Conservation (phyloP, 257 asterid genomes). For the Perilla frutescens region DNA sequence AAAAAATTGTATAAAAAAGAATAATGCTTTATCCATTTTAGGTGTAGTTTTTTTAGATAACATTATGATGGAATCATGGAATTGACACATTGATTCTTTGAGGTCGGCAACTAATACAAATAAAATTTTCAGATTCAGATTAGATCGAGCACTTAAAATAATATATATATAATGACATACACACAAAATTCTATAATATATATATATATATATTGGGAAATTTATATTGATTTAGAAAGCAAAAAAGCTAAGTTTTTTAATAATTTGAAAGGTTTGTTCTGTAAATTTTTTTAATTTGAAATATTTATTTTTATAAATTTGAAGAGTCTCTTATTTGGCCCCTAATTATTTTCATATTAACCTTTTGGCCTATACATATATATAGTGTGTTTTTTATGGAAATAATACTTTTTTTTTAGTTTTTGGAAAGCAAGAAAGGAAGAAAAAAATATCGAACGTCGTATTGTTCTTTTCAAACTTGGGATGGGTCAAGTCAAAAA, state of each 20-base stretch:
- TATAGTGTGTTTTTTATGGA: neutral
- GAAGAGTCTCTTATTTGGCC: neutral
- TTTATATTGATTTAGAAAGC: no score
- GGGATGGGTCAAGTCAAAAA: neutral
- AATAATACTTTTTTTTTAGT: no score
- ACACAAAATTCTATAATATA: no score
- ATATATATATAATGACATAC: no score
- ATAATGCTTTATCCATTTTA: slow-evolving; percentile 22
- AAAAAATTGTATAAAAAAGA: no score
- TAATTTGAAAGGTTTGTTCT: no score
- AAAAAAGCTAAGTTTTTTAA: no score
- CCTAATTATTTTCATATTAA: neutral
- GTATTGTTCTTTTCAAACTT: neutral
- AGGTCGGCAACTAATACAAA: neutral
- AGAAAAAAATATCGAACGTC: neutral
- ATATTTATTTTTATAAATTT: no score
- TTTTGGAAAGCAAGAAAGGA: neutral
- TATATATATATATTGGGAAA: no score
- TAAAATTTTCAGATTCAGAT: neutral
- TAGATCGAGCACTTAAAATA: no score
- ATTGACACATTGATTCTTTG: neutral
- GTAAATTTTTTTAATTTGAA: no score
- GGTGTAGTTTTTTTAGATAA: slow-evolving; percentile 7
- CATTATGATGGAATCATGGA: neutral
- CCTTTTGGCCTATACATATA: neutral